Evolutionary conservation across 1,284 basidiomycete genomes (phyloP).

Genomic region (Rhodotorula sp.): DNA sequence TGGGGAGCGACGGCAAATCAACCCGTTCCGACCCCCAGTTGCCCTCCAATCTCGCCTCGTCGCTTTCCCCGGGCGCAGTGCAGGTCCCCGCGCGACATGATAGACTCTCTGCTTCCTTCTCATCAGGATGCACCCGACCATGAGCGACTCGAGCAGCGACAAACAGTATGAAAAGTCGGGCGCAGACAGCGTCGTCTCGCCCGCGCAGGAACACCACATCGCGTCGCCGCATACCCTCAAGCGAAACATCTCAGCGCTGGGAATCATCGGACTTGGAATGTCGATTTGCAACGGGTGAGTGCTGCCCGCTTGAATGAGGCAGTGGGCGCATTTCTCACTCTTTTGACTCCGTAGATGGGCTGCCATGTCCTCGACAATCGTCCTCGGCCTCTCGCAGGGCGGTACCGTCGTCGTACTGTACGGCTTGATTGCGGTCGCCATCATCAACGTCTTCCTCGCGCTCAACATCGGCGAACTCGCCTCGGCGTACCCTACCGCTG

Average conservation of each 20-base stretch:
- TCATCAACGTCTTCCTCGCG: slow-evolving; percentile 9
- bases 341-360: not conserved
- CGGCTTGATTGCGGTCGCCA: slow-evolving; percentile 4
- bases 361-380: slow-evolving; percentile 1
- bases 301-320: no score
- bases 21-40: no score
- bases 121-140: not conserved
- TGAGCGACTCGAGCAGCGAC: not conserved
- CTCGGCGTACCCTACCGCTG: slow-evolving; percentile 6
- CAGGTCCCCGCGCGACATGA: not conserved
- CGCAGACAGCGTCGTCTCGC: not conserved
- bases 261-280: slow-evolving; percentile 1
- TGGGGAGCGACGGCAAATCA: no score
- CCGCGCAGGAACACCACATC: not conserved
- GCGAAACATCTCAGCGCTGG: not conserved
- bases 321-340: not conserved
- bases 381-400: slow-evolving; percentile 1
- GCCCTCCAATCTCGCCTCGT: no score
- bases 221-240: not conserved
- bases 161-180: not conserved
- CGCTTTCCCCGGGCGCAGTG: no score
- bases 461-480: slow-evolving; percentile 1
- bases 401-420: slow-evolving; percentile 9
- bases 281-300: not conserved
- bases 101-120: not conserved